Evolutionary conservation across 768 basidiomycete genomes (phyloP).

Genomic region (Lanmaoa pseudosensibilis): DNA sequence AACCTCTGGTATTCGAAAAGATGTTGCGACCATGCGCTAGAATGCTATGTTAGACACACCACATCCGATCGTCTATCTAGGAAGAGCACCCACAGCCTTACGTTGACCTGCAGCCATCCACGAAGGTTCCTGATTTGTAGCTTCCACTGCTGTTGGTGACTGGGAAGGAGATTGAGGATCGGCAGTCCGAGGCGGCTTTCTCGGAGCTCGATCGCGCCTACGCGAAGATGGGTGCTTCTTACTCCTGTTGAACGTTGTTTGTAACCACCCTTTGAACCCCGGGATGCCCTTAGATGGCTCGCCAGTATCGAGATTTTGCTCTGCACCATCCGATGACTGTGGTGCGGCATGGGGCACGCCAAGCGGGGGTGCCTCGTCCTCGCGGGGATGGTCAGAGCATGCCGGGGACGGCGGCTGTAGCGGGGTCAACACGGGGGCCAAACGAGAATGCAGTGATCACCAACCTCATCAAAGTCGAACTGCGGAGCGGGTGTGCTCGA

Average conservation of each 20-base stretch:
- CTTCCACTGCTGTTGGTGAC: too few relatives aligned
- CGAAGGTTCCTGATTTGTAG: neutral
- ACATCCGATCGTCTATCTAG: too few relatives aligned
- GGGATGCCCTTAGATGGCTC: too few relatives aligned
- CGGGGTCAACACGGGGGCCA: neutral
- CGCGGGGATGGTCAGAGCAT: neutral
- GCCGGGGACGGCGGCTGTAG: neutral
- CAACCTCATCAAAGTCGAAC: neutral
- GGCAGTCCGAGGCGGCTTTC: neutral
- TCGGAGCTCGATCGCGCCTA: neutral
- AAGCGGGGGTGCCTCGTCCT: neutral
- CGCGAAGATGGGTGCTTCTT: neutral
- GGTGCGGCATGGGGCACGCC: neutral
- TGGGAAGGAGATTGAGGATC: neutral
- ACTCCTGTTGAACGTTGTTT: neutral
- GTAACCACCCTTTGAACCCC: neutral
- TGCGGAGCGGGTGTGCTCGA: neutral
- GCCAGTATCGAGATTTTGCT: neutral
- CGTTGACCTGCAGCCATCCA: neutral
- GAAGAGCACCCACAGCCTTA: neutral
- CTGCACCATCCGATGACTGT: neutral
- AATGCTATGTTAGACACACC: neutral
- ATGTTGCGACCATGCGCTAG: too few relatives aligned
- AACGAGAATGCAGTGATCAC: neutral
- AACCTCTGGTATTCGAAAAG: too few relatives aligned